Percentiles rank a stretch among this genome's conserved stretches.
Conservation (phyloP, 495 filamentous ascomycete species). For the Penicillium canescens region DNA sequence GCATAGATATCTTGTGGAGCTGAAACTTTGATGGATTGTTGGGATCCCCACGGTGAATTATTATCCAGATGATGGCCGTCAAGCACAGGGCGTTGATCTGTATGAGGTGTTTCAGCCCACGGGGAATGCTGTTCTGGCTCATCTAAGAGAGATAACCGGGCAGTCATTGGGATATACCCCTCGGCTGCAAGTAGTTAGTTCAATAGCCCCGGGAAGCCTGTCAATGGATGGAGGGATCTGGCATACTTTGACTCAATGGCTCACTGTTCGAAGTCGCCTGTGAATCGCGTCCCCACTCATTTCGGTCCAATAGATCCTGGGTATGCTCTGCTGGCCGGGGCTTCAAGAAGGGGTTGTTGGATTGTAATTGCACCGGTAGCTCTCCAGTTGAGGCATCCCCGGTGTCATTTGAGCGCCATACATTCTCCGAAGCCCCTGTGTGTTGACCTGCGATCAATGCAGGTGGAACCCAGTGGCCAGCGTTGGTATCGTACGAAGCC, state of each 20-base stretch:
- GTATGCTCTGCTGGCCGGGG: conserved; percentile 18
- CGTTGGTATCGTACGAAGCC: conserved; percentile 9
- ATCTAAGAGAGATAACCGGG: conserved; percentile 43
- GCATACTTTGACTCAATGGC: conserved; percentile 36
- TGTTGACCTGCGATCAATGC: conserved; percentile 29
- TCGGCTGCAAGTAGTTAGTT: conserved; percentile 31
- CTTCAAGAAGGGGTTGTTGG: conserved; percentile 48
- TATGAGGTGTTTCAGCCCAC: conserved; percentile 10
- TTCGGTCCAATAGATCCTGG: conserved; percentile 22
- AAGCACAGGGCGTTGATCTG: neutral
- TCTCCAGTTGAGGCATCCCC: conserved; percentile 23
- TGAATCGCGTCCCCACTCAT: conserved; percentile 25
- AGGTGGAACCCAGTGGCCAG: conserved; percentile 20
- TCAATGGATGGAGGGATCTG: neutral
- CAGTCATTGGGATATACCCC: conserved; percentile 50
- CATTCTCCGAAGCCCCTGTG: conserved; percentile 23
- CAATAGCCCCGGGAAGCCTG: neutral
- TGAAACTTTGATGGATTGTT: conserved; percentile 22
- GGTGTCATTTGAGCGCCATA: conserved; percentile 16
- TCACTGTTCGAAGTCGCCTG: conserved; percentile 27
- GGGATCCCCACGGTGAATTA: conserved; percentile 21
- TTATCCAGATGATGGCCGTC: neutral
- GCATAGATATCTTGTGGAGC: conserved; percentile 18
- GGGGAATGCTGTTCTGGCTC: conserved; percentile 22
- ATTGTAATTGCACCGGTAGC: conserved; percentile 36